These are phyloP conservation scores for Metschnikowia hibisci DNA, from an alignment of 805 yeast species.

Conservation along the genomic window DNA sequence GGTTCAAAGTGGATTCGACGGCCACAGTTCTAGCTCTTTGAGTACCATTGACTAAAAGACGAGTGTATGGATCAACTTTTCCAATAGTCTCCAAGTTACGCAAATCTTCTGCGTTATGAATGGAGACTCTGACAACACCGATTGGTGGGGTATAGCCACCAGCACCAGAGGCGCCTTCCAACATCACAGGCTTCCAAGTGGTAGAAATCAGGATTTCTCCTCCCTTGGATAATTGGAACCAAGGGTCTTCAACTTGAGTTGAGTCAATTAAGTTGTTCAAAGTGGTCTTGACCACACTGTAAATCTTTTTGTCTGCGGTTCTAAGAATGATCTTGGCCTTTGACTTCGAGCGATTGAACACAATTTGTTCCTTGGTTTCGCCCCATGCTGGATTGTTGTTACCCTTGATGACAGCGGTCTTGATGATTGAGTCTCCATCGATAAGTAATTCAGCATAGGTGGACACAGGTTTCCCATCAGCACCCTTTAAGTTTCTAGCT, in stretches of 20 bases:
- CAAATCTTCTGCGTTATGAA: slow-evolving; percentile 69
- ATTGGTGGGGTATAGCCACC: slow-evolving; percentile 91
- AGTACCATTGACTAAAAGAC: slow-evolving; percentile 73
- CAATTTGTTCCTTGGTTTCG: slow-evolving; percentile 59
- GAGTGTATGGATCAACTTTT: slow-evolving; percentile 85
- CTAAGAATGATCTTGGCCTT: slow-evolving; percentile 65
- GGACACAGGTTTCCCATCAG: slow-evolving; percentile 47
- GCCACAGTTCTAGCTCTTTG: slow-evolving; percentile 75
- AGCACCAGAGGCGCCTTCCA: slow-evolving; percentile 62
- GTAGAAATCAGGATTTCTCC: slow-evolving; percentile 73
- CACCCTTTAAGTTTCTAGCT: slow-evolving; percentile 50
- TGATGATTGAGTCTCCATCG: slow-evolving; percentile 55
- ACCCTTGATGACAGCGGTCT: slow-evolving; percentile 57
- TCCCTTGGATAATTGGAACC: slow-evolving; percentile 70
- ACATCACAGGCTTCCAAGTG: slow-evolving; percentile 81
- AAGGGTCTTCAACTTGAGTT: slow-evolving; percentile 68
- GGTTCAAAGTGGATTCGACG: slow-evolving; percentile 62
- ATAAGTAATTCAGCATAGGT: slow-evolving; percentile 70
- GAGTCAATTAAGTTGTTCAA: slow-evolving; percentile 70
- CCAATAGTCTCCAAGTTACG: slow-evolving; percentile 87
- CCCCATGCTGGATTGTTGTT: slow-evolving; percentile 67
- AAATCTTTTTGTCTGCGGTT: slow-evolving; percentile 49
- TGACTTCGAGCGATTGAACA: slow-evolving; percentile 68
- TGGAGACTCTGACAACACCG: slow-evolving; percentile 77
- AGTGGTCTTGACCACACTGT: slow-evolving; percentile 57